phyloP scores from a whole-genome alignment of 2,329 filamentous ascomycete genomes.

The Fusarium dlaminii region DNA sequence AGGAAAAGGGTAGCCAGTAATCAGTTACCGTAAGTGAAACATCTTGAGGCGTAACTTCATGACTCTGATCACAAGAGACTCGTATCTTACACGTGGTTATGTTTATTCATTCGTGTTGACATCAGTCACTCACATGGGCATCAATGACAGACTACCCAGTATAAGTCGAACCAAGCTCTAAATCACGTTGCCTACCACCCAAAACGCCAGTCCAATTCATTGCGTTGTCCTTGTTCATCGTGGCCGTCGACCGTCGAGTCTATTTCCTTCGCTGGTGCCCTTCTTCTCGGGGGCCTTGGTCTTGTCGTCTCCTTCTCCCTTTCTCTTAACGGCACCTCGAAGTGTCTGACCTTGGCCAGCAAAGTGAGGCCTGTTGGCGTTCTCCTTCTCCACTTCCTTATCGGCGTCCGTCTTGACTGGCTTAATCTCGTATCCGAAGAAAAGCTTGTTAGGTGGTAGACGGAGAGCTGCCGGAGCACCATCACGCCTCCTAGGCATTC shows the following conservation, averaged over 20 bases:
- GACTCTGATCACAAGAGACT: not conserved
- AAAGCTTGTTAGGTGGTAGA: conserved; percentile 87
- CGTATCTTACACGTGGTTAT: not conserved
- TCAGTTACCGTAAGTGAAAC: not conserved
- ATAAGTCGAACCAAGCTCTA: conserved; percentile 9
- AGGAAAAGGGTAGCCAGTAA: not conserved
- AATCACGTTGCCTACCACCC: conserved; percentile 23
- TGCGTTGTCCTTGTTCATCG: conserved; percentile 31
- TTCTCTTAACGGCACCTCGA: conserved; percentile 75
- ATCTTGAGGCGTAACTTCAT: not conserved
- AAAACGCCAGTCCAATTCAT: conserved; percentile 40
- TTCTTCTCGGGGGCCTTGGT: conserved; percentile 60
- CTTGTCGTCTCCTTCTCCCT: conserved; percentile 63
- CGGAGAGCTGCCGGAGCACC: conserved; percentile 89
- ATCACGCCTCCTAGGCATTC: conserved; percentile 56
- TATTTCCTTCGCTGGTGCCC: conserved; percentile 53
- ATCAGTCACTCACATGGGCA: not conserved
- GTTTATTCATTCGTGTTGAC: not conserved
- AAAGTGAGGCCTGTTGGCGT: conserved; percentile 78
- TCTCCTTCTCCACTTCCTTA: conserved; percentile 70
- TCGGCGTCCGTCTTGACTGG: conserved; percentile 83
- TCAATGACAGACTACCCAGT: not conserved
- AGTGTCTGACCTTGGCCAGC: conserved; percentile 86
- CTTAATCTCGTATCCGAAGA: conserved; percentile 95
- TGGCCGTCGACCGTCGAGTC: conserved; percentile 55